Conservation (phyloP, 2,329 filamentous ascomycete genomes). For the Aspergillus sp. region DNA sequence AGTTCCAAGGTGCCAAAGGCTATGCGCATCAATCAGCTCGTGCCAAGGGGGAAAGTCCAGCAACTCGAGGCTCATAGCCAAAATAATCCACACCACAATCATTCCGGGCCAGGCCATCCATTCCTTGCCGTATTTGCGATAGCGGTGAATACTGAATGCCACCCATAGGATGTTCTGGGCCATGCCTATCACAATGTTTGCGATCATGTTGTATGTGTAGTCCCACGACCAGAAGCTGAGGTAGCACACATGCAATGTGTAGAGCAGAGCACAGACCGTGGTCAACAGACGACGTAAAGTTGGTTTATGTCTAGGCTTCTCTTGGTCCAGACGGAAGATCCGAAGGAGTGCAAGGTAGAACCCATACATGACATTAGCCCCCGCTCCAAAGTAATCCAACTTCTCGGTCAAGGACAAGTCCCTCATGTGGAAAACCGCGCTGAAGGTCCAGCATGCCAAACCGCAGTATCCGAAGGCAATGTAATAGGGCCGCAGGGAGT, state of each 20-base stretch:
- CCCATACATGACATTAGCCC: constrained; percentile 85
- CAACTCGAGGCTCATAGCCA: constrained; percentile 94
- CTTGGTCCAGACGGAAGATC: constrained; percentile 76
- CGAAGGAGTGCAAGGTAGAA: constrained; percentile 82
- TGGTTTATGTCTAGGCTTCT: constrained; percentile 48
- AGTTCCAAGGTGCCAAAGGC: constrained; percentile 92
- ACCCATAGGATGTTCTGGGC: constrained; percentile 83
- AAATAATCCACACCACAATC: constrained; percentile 86
- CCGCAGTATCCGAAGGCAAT: constrained; percentile 77
- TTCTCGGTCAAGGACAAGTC: constrained; percentile 87
- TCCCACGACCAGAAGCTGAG: constrained; percentile 86
- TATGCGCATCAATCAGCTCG: constrained; percentile 87
- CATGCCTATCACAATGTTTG: constrained; percentile 80
- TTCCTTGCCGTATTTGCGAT: constrained; percentile 62
- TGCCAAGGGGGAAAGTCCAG: constrained; percentile 87
- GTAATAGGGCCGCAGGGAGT: constrained; percentile 80
- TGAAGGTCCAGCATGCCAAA: constrained; percentile 80
- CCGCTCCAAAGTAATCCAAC: constrained; percentile 93
- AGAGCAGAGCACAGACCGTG: constrained; percentile 67
- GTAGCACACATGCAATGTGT: constrained; percentile 76
- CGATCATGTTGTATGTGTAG: constrained; percentile 97
- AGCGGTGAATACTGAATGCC: constrained; percentile 75
- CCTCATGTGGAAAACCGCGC: constrained; percentile 87
- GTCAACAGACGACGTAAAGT: constrained; percentile 74
- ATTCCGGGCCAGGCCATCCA: constrained; percentile 92